Evolutionary conservation across 192 early-diverging fungal species (phyloP).

Genomic region (Podila horticola): DNA sequence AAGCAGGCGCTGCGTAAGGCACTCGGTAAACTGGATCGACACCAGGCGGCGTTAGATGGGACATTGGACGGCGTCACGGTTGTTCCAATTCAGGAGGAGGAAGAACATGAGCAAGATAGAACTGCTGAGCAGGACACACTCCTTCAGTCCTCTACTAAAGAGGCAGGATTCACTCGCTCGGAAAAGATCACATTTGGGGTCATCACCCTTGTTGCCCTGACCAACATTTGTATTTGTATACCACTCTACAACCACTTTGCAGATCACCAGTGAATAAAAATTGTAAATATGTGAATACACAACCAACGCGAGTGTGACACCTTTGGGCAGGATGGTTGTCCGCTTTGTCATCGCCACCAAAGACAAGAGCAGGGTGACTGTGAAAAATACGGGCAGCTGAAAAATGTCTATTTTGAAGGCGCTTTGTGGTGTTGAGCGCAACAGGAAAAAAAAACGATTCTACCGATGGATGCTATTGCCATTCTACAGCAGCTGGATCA

Average conservation of each 20-base stretch:
- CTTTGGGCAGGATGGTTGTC: conserved; percentile 2
- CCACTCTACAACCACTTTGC: conserved; percentile 51
- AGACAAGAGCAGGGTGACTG: too few relatives aligned
- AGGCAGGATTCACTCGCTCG: conserved; percentile 38
- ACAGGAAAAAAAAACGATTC: not conserved
- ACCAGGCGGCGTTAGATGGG: conserved; percentile 8
- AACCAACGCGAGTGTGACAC: too few relatives aligned
- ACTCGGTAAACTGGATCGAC: conserved; percentile 41
- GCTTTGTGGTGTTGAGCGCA: not conserved
- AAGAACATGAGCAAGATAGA: conserved; percentile 14
- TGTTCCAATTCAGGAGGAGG: not conserved
- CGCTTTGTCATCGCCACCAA: not conserved
- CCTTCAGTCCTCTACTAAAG: conserved; percentile 15
- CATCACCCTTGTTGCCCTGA: conserved; percentile 30
- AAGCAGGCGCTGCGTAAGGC: conserved; percentile 54
- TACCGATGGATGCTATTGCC: conserved; percentile 26
- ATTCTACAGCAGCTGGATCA: conserved; percentile 35
- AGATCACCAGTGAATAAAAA: not conserved
- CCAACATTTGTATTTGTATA: conserved; percentile 44
- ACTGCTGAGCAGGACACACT: conserved; percentile 14
- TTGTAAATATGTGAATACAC: not conserved
- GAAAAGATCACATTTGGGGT: conserved; percentile 45
- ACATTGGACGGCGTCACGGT: too few relatives aligned
- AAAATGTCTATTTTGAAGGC: too few relatives aligned
- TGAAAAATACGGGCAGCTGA: too few relatives aligned